Evolutionary conservation across 176 grass and related monocot species (phyloP).

Genomic region (Elaeis guineensis): DNA sequence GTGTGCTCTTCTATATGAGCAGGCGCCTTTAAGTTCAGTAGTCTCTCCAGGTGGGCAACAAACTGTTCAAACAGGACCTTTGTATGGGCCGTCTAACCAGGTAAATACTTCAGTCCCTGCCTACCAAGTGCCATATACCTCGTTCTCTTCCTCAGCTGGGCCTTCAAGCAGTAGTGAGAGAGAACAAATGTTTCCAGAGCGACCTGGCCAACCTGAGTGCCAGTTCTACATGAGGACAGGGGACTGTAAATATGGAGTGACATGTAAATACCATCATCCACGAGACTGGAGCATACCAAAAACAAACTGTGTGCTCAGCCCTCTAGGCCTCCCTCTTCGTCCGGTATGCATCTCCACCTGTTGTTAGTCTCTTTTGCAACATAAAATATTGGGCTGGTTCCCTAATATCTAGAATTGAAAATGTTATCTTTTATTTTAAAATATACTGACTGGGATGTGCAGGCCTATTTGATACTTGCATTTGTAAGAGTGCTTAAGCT

Average conservation of each 20-base stretch:
- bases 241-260: slow-evolving; percentile 39
- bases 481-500: too few species aligned
- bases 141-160: slow-evolving; percentile 16
- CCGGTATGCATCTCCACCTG: slow-evolving; percentile 22
- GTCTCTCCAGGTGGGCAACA: slow-evolving; percentile 26
- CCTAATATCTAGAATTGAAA: too few species aligned
- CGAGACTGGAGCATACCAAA: slow-evolving; percentile 22
- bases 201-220: slow-evolving; percentile 32
- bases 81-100: slow-evolving; percentile 25
- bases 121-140: slow-evolving; percentile 9
- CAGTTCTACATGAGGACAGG: slow-evolving; percentile 42
- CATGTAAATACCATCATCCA: slow-evolving; percentile 40
- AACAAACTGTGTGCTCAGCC: slow-evolving; percentile 29
- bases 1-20: not conserved
- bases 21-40: slow-evolving; percentile 26
- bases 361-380: not conserved
- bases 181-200: slow-evolving; percentile 27
- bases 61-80: slow-evolving; percentile 24
- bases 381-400: too few species aligned
- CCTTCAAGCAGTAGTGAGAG: slow-evolving; percentile 9
- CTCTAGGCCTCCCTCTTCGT: slow-evolving; percentile 41
- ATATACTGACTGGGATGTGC: too few species aligned
- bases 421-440: too few species aligned
- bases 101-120: slow-evolving; percentile 7
- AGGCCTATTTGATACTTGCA: too few species aligned